Evolutionary conservation across 2,329 filamentous ascomycete species (phyloP).

Genomic region (Stemphylium lycopersici): DNA sequence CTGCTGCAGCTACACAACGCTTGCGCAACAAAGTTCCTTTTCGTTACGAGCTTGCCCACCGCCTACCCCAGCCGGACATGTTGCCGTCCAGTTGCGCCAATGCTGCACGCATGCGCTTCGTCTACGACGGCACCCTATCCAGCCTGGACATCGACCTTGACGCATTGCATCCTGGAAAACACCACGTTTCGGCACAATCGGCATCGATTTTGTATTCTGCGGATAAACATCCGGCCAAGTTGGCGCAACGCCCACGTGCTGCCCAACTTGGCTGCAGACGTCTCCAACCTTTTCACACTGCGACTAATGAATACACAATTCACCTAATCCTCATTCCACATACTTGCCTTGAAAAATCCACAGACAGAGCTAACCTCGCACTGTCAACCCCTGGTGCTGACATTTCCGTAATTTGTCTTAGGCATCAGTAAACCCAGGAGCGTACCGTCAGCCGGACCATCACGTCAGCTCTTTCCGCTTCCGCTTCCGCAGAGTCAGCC

Average conservation of each 20-base stretch:
- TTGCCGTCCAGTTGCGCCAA: neutral
- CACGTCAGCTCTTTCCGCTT: neutral
- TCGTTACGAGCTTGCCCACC: too few relatives aligned
- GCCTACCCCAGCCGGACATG: too few relatives aligned
- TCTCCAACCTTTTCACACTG: neutral
- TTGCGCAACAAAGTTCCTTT: too few relatives aligned
- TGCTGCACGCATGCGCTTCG: neutral
- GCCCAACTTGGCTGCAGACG: neutral
- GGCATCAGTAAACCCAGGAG: neutral
- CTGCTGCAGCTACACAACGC: neutral
- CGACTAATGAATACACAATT: neutral
- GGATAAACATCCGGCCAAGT: too few relatives aligned
- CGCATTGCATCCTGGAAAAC: neutral
- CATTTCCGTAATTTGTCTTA: neutral
- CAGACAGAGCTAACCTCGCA: neutral
- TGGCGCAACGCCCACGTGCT: too few relatives aligned
- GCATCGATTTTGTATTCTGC: neutral
- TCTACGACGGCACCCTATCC: neutral
- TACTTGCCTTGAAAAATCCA: too few relatives aligned
- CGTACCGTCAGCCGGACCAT: neutral
- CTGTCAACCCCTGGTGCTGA: neutral
- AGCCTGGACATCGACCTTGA: neutral
- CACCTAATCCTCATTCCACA: neutral
- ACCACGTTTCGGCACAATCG: neutral
- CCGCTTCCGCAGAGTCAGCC: neutral